A percentile compares a stretch with the other conserved stretches of the same genome.
These are phyloP conservation scores for Pisolithus albus DNA, from an alignment of 768 basidiomycete species.

Conservation along the genomic window DNA sequence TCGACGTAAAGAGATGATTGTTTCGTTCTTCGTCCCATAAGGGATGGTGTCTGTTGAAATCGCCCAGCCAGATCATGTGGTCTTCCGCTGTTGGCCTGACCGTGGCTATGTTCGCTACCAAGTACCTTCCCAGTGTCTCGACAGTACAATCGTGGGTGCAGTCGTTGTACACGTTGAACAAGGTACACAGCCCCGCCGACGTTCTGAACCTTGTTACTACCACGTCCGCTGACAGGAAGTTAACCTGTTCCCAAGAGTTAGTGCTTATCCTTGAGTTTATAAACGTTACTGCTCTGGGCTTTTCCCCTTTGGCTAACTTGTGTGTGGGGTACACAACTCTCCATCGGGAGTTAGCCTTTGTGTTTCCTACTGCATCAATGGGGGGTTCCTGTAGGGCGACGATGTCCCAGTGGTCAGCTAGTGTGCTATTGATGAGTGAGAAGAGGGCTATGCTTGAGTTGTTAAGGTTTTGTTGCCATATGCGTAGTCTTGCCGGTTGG, in stretches of 20 bases:
- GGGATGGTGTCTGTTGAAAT: conserved; percentile 37
- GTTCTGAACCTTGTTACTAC: conserved; percentile 21
- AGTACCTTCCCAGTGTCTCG: conserved; percentile 3
- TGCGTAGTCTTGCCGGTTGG: too few species aligned
- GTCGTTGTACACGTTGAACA: conserved; percentile 38
- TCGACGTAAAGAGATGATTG: conserved; percentile 15
- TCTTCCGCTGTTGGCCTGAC: neutral
- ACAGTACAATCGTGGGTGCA: conserved; percentile 17
- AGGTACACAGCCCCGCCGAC: conserved; percentile 9
- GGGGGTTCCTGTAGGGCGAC: conserved; percentile 3
- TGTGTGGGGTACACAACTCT: neutral
- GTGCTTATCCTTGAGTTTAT: conserved; percentile 15
- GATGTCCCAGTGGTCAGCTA: conserved; percentile 14
- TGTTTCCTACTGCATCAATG: neutral
- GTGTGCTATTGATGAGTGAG: conserved; percentile 15
- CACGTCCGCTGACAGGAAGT: conserved; percentile 23
- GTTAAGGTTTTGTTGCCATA: too few species aligned
- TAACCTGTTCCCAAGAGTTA: conserved; percentile 17
- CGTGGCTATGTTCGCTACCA: neutral
- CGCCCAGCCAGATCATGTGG: conserved; percentile 26
- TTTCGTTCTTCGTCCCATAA: conserved; percentile 31
- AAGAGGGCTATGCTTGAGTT: too few species aligned
- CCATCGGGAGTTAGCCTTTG: neutral
- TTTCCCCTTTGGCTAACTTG: neutral
- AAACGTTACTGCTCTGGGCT: conserved; percentile 13